Evolutionary conservation across 306 rosid species (phyloP).

Genomic region (Citrullus mucosospermus): DNA sequence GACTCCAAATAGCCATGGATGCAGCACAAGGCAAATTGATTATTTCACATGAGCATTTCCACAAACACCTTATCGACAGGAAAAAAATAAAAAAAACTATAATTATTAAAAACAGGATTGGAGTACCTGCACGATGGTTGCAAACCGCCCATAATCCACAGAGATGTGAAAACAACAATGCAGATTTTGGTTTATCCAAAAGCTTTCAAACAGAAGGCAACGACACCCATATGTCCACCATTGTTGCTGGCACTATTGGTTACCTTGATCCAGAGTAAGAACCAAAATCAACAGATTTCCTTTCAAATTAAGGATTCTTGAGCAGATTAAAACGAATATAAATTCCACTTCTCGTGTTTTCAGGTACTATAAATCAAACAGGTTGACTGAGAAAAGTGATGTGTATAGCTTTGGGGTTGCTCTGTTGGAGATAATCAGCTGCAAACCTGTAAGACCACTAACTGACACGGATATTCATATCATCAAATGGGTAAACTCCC

Average conservation of each 20-base stretch:
- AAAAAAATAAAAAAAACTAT: too few relatives aligned
- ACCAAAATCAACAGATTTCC: too few relatives aligned
- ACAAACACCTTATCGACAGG: not conserved
- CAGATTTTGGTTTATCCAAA: conserved; percentile 28
- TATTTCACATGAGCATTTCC: not conserved
- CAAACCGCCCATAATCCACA: conserved; percentile 23
- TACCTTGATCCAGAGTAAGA: conserved; percentile 47
- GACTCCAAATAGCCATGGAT: conserved; percentile 26
- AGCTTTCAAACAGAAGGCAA: conserved; percentile 15
- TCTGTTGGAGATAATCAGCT: conserved; percentile 11
- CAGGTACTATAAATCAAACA: conserved; percentile 14
- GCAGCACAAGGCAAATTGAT: conserved; percentile 12
- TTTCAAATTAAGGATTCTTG: not conserved
- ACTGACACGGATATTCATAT: not conserved
- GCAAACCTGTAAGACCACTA: not conserved
- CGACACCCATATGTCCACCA: conserved; percentile 16
- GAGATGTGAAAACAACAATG: conserved; percentile 25
- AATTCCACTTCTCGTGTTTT: not conserved
- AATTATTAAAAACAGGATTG: conserved; percentile 10
- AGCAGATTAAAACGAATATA: not conserved
- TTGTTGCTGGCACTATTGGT: conserved; percentile 39
- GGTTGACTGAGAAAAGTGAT: conserved; percentile 19
- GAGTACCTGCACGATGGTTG: conserved; percentile 35
- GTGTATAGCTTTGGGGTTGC: conserved; percentile 21
- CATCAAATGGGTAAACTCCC: conserved; percentile 4